These are phyloP conservation scores for Xylariaceae sp. DNA, from an alignment of 2,329 filamentous ascomycete genomes.

Conservation along the genomic window DNA sequence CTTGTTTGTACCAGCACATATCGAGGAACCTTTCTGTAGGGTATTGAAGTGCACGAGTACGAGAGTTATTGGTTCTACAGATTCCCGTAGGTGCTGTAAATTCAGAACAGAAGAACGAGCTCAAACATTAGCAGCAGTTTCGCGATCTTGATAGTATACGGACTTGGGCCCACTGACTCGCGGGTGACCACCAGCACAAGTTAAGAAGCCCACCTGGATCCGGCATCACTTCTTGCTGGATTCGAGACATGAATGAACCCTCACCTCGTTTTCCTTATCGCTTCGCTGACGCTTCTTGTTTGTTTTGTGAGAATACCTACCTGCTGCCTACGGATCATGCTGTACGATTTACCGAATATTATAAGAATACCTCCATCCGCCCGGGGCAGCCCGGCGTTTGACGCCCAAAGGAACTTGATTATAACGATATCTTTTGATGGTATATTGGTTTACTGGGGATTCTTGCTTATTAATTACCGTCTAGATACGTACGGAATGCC, in stretches of 20 bases:
- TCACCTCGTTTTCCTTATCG: neutral
- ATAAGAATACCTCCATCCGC: no score
- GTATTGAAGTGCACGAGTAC: neutral
- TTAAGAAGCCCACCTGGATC: neutral
- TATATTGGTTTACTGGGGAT: no score
- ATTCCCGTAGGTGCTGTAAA: neutral
- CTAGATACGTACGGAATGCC: no score
- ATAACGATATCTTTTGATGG: no score
- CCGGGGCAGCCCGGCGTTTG: no score
- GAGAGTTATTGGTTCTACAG: neutral
- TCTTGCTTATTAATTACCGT: no score
- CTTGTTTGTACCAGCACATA: neutral
- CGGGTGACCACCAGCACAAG: neutral
- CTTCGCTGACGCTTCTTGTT: neutral
- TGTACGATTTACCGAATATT: no score
- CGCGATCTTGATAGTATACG: conserved; percentile 1
- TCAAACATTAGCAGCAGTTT: neutral
- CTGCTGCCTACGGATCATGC: neutral
- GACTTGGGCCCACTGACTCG: conserved; percentile 19
- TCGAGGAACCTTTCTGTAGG: neutral
- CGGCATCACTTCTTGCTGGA: neutral
- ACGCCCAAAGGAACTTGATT: no score
- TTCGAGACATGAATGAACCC: neutral
- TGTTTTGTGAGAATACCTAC: no score
- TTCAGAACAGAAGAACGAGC: neutral